A percentile compares a stretch with the other conserved stretches of the same genome.
These are phyloP conservation scores for Tuber calosporum DNA, from an alignment of 495 filamentous ascomycete genomes.

Conservation along the genomic window DNA sequence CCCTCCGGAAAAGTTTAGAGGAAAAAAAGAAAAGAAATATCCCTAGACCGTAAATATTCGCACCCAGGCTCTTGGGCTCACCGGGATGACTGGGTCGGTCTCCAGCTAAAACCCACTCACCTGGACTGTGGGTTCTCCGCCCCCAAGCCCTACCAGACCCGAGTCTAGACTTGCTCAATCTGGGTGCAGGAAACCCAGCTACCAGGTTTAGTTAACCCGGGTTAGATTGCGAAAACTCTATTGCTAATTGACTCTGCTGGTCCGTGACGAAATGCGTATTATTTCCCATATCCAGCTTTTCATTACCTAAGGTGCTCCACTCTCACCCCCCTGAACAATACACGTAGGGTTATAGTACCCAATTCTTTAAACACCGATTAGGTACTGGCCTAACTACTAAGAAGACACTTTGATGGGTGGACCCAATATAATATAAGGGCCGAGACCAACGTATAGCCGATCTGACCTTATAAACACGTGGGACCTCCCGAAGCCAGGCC, in stretches of 20 bases:
- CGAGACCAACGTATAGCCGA: no score
- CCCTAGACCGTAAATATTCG: background rate
- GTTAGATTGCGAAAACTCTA: background rate
- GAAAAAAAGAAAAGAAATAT: background rate
- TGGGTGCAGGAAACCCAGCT: background rate
- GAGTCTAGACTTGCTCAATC: background rate
- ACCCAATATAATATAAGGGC: background rate
- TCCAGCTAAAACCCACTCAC: background rate
- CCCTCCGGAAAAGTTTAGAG: background rate
- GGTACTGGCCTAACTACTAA: background rate
- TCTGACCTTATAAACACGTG: background rate
- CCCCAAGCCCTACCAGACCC: background rate
- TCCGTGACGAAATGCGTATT: no score
- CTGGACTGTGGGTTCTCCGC: background rate
- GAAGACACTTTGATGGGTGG: background rate
- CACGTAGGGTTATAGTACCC: background rate
- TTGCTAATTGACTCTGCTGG: no score
- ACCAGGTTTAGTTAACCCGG: background rate
- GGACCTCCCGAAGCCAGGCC: no score
- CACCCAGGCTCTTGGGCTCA: background rate
- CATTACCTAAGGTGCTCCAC: background rate
- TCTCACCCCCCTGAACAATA: background rate
- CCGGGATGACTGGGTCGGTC: background rate
- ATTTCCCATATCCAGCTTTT: background rate
- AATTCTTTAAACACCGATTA: background rate